These are phyloP conservation scores for Sporothrix phasma DNA, from an alignment of 2,329 filamentous ascomycete species.

Conservation along the genomic window DNA sequence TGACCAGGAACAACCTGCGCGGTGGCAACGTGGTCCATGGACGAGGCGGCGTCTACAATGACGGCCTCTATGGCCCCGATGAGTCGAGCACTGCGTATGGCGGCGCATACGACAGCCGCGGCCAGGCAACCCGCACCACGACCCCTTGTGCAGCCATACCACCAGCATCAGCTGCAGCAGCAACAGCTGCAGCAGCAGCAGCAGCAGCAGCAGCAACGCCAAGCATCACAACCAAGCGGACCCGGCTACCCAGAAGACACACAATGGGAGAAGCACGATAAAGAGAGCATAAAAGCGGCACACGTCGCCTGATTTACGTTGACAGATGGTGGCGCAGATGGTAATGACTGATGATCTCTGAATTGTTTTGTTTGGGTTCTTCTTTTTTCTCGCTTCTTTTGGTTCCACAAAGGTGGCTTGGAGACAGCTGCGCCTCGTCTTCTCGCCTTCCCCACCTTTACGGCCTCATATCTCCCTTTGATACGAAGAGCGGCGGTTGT, in stretches of 20 bases:
- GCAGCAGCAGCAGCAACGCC: background rate
- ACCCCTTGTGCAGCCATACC: background rate
- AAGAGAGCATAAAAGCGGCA: background rate
- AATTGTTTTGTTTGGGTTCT: background rate
- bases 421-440: background rate
- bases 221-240: background rate
- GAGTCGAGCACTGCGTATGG: background rate
- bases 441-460: background rate
- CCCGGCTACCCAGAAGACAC: background rate
- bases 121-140: background rate
- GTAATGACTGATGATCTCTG: conserved; percentile 12
- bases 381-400: background rate
- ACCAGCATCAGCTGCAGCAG: background rate
- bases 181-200: background rate
- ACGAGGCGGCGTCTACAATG: background rate
- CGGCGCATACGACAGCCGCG: background rate
- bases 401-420: background rate
- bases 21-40: background rate
- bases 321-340: background rate
- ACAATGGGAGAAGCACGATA: conserved; percentile 9
- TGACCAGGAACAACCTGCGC: background rate
- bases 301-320: background rate
- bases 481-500: no score
- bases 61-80: background rate
- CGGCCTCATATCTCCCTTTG: no score